These are phyloP conservation scores for Gossypium schwendimanii DNA, from an alignment of 441 rosid species.

Conservation along the genomic window DNA sequence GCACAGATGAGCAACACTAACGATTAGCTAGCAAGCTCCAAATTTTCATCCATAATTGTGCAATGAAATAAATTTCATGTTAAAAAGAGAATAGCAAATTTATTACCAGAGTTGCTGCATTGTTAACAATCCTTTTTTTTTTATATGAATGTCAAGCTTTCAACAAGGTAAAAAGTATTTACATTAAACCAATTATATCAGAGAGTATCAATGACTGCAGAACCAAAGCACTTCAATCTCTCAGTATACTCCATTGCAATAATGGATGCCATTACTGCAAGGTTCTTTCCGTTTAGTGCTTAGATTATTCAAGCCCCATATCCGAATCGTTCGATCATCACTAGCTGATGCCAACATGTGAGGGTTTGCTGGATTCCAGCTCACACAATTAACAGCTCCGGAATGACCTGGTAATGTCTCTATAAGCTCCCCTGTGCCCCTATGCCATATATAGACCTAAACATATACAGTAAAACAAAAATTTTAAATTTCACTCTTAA, in stretches of 20 bases:
- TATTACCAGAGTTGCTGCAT: conserved; percentile 31
- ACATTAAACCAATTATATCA: conserved; percentile 31
- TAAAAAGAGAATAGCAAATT: conserved; percentile 18
- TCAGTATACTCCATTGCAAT: conserved; percentile 38
- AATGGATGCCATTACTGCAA: conserved; percentile 39
- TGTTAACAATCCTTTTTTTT: conserved; percentile 21
- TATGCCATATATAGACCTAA: conserved; percentile 71
- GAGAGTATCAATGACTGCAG: conserved; percentile 10
- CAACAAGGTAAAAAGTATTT: conserved; percentile 27
- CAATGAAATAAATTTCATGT: conserved; percentile 7
- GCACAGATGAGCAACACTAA: not conserved
- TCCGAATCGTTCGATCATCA: conserved; percentile 65
- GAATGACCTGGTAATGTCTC: conserved; percentile 52
- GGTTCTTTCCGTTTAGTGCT: conserved; percentile 17
- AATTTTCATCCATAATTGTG: not conserved
- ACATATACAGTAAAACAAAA: conserved; percentile 7
- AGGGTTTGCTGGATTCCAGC: conserved; percentile 63
- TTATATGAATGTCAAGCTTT: conserved; percentile 32
- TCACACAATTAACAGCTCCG: conserved; percentile 64
- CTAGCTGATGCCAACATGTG: conserved; percentile 74
- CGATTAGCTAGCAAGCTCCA: not conserved
- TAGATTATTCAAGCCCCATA: conserved; percentile 56
- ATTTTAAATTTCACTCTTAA: not conserved
- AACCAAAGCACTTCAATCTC: conserved; percentile 1
- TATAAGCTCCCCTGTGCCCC: conserved; percentile 42